phyloP scores from a whole-genome alignment of 1,284 basidiomycete genomes.

The Omphalotus olearius region DNA sequence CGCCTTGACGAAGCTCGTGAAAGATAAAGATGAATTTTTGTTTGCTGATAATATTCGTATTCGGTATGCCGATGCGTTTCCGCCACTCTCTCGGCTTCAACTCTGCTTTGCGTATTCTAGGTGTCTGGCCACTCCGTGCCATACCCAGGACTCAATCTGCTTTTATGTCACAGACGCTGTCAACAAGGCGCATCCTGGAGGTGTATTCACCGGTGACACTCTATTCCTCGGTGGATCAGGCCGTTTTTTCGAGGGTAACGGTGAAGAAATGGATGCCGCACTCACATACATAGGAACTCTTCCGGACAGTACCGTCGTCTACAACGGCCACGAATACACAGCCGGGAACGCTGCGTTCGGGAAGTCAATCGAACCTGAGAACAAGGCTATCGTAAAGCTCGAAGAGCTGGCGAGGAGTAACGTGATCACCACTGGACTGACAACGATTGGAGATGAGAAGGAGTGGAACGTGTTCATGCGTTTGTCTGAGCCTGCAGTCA shows the following conservation, averaged over 20 bases:
- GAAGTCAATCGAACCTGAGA: slow-evolving; percentile 62
- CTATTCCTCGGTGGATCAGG: slow-evolving; percentile 94
- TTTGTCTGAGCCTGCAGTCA: slow-evolving; percentile 49
- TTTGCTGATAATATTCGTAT: slow-evolving; percentile 70
- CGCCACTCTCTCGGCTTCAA: not conserved
- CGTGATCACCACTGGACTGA: slow-evolving; percentile 66
- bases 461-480: slow-evolving; percentile 86
- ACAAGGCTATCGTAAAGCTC: slow-evolving; percentile 53
- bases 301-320: slow-evolving; percentile 80
- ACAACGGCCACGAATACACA: slow-evolving; percentile 94
- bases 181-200: slow-evolving; percentile 52
- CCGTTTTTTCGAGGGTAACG: slow-evolving; percentile 94
- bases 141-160: slow-evolving; percentile 96
- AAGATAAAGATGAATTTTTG: slow-evolving; percentile 74
- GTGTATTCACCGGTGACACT: slow-evolving; percentile 95
- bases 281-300: slow-evolving; percentile 75
- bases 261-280: slow-evolving; percentile 80
- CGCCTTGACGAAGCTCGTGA: slow-evolving; percentile 69
- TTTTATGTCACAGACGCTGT: slow-evolving; percentile 70
- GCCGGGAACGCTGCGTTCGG: slow-evolving; percentile 62
- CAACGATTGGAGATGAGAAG: slow-evolving; percentile 84
- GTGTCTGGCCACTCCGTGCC: slow-evolving; percentile 90
- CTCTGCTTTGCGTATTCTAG: slow-evolving; percentile 32
- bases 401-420: slow-evolving; percentile 48
- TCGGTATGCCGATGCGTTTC: slow-evolving; percentile 45